Conservation (phyloP, 164 flowering plant genomes). For the Kingdonia uniflora region DNA sequence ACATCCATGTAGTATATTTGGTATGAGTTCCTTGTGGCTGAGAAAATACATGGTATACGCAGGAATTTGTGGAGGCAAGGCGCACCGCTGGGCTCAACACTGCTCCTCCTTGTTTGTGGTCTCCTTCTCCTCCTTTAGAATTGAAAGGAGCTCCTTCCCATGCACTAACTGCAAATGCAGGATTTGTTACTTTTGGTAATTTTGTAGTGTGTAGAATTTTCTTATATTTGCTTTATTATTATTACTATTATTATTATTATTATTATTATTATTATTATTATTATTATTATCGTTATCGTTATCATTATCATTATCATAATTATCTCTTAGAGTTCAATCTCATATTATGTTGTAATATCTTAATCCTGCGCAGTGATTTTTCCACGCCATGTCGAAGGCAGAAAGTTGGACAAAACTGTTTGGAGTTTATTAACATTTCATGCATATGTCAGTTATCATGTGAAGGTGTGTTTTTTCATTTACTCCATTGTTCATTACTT, state of each 20-base stretch:
- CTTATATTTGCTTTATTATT: no score
- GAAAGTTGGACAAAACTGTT: constrained; percentile 75
- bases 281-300: no score
- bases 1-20: not conserved
- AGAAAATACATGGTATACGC: constrained; percentile 5
- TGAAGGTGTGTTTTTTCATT: constrained; percentile 47
- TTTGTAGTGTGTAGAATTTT: not conserved
- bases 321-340: no score
- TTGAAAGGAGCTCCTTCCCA: constrained; percentile 53
- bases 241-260: no score
- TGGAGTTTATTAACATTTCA: constrained; percentile 90
- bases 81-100: constrained; percentile 68
- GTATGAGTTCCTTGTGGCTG: no score
- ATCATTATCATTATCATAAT: no score
- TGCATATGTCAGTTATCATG: constrained; percentile 95
- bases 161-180: constrained; percentile 79
- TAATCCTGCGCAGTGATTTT: constrained; percentile 58
- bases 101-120: constrained; percentile 90
- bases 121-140: constrained; percentile 72
- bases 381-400: constrained; percentile 93
- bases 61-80: constrained; percentile 97
- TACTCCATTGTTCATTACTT: not conserved
- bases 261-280: no score
- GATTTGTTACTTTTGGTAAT: constrained; percentile 91
- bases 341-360: not conserved